A percentile compares a stretch with the other conserved stretches of the same genome.
phyloP scores from a whole-genome alignment of 2,329 filamentous ascomycete genomes.

The Akanthomyces dipterigenus region DNA sequence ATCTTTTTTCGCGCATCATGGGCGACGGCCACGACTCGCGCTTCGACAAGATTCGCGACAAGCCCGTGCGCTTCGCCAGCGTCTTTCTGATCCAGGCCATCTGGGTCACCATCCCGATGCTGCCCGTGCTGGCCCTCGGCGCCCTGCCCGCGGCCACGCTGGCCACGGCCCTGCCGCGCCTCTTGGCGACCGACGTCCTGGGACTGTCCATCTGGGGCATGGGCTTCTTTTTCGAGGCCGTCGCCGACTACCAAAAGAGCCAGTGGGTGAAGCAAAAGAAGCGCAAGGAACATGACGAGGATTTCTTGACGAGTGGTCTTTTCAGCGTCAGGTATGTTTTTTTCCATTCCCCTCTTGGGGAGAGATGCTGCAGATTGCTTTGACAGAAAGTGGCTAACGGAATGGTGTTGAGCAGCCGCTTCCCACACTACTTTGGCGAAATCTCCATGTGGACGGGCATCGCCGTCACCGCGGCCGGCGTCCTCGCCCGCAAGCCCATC shows the following conservation, averaged over 20 bases:
- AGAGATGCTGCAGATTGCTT: not conserved
- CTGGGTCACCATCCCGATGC: constrained; percentile 61
- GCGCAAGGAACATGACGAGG: constrained; percentile 59
- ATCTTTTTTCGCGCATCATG: constrained; percentile 56
- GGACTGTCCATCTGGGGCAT: constrained; percentile 52
- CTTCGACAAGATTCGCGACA: constrained; percentile 35
- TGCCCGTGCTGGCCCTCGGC: constrained; percentile 60
- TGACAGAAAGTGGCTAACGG: not conserved
- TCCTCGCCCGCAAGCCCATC: constrained; percentile 46
- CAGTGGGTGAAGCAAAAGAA: constrained; percentile 55
- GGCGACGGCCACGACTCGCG: constrained; percentile 51
- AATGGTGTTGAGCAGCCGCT: constrained; percentile 31
- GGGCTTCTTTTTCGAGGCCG: constrained; percentile 54
- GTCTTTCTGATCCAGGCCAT: constrained; percentile 51
- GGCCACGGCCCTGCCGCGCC: constrained; percentile 35
- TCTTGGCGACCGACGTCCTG: constrained; percentile 47
- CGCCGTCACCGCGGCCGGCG: constrained; percentile 50
- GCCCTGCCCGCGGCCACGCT: constrained; percentile 49
- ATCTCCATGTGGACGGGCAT: constrained; percentile 63
- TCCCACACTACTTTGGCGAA: constrained; percentile 71
- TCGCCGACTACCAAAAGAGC: constrained; percentile 58
- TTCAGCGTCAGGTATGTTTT: constrained; percentile 46
- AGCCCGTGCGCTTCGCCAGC: constrained; percentile 27
- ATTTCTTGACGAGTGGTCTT: constrained; percentile 57
- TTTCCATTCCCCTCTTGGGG: not conserved